Percentiles rank a stretch among this genome's conserved stretches.
These are phyloP conservation scores for Agrostemma githago DNA, from an alignment of 148 eudicot genomes.

Conservation along the genomic window DNA sequence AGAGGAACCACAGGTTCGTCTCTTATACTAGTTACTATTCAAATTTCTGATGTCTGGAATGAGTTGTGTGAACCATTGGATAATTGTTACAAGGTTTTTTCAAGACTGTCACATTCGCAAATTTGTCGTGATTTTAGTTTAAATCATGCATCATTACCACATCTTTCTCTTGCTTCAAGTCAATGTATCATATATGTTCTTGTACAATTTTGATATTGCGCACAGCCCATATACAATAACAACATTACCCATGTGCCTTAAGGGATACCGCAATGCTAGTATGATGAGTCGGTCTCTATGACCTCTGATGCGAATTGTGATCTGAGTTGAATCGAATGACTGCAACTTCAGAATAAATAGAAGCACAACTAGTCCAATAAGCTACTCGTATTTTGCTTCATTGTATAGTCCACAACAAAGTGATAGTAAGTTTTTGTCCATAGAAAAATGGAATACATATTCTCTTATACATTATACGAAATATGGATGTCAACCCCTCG, in stretches of 20 bases:
- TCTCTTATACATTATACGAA: no score
- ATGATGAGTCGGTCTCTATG: no score
- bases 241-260: neutral
- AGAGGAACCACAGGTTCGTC: slow-evolving; percentile 18
- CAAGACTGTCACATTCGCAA: neutral
- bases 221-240: neutral
- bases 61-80: neutral
- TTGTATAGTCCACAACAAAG: no score
- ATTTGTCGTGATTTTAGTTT: neutral
- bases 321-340: no score
- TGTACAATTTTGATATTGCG: no score
- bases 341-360: no score
- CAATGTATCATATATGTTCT: neutral
- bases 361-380: no score
- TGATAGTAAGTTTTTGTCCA: no score
- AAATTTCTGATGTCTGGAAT: neutral
- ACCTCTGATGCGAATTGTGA: no score
- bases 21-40: neutral
- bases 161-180: neutral
- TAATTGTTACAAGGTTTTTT: neutral
- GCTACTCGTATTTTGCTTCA: no score
- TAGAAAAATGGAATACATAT: no score
- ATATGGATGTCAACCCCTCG: no score
- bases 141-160: neutral
- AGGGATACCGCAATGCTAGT: neutral